Evolutionary conservation across 176 grass and related monocot genomes (phyloP).

Genomic region (Eragrostis curvula): DNA sequence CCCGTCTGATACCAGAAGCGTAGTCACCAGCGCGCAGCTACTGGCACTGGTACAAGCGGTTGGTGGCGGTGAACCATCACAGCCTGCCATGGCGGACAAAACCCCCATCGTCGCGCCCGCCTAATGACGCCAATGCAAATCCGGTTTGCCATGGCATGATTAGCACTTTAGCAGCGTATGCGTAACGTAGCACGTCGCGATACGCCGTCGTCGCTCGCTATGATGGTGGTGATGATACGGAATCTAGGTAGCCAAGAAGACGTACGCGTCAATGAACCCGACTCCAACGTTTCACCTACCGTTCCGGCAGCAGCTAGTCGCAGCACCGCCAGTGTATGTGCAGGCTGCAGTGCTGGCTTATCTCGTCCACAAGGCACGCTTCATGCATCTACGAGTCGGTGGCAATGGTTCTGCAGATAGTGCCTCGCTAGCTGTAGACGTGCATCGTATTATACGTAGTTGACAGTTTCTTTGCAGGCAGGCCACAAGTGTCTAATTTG

Average conservation of each 20-base stretch:
- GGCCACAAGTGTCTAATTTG: no score
- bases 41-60: not conserved
- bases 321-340: no score
- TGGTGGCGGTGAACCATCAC: conserved; percentile 1
- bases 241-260: not conserved
- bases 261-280: conserved; percentile 10
- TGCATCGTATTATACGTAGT: no score
- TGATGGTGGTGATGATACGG: not conserved
- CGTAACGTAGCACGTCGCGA: not conserved
- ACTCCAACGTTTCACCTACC: conserved; percentile 38
- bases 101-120: not conserved
- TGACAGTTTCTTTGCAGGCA: no score
- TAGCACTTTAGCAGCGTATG: no score
- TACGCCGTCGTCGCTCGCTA: not conserved
- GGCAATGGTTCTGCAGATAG: not conserved
- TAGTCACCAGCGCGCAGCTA: not conserved
- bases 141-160: no score
- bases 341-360: not conserved
- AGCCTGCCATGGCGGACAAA: not conserved
- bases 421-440: no score
- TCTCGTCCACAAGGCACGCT: conserved; percentile 40
- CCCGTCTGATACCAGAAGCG: no score
- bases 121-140: not conserved
- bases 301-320: no score
- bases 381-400: not conserved